These are phyloP conservation scores for Gynostemma pentaphyllum DNA, from an alignment of 306 rosid genomes.

Conservation along the genomic window DNA sequence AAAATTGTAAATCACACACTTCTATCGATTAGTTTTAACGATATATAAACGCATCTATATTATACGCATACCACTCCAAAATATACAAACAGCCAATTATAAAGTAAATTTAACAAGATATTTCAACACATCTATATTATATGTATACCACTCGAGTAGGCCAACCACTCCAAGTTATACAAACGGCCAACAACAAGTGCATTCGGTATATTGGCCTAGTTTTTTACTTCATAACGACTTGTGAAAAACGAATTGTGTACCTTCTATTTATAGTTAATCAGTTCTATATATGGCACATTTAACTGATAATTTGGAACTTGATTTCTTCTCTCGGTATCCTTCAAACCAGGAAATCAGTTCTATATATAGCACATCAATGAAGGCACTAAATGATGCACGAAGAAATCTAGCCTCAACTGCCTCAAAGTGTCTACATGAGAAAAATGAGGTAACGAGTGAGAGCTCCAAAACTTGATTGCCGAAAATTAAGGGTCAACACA, in stretches of 20 bases:
- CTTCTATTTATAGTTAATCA: no score
- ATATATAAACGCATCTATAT: no score
- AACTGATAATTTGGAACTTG: neutral
- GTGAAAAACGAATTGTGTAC: no score
- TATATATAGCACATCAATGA: conserved; percentile 63
- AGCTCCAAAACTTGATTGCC: neutral
- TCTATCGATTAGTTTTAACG: no score
- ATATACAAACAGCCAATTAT: no score
- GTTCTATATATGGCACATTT: neutral
- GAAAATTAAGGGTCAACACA: no score
- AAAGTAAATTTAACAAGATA: no score
- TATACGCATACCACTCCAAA: no score
- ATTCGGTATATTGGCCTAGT: conserved; percentile 3
- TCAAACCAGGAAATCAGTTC: conserved; percentile 87
- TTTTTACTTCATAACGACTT: no score
- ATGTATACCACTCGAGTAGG: conserved; percentile 62
- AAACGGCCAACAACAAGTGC: conserved; percentile 58
- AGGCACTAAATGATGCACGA: conserved; percentile 77
- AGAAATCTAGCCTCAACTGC: conserved; percentile 90
- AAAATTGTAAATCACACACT: no score
- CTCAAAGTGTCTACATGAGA: conserved; percentile 56
- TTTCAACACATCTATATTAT: no score
- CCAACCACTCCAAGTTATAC: conserved; percentile 80
- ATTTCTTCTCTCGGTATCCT: conserved; percentile 54
- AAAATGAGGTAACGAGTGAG: neutral